Evolutionary conservation across 2,329 filamentous ascomycete species (phyloP), one percentile per base, ranked within the genome.

Genomic region (Penicillium glabrum): DNA sequence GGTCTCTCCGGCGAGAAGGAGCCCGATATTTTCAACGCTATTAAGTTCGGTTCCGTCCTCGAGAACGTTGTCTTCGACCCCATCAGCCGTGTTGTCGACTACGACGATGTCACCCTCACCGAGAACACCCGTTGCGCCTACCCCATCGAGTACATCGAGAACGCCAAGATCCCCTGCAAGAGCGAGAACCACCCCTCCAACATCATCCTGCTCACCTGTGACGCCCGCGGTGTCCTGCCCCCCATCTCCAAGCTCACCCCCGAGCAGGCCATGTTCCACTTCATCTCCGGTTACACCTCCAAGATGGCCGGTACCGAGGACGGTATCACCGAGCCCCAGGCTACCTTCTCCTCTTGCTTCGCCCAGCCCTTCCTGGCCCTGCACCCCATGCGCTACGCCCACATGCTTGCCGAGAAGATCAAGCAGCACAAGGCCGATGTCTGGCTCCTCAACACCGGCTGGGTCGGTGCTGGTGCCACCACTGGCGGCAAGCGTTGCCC

Each of bases 291-390:
- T 69, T 99, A 99, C 85, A 99, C 95, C 63, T 98, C 93, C 74
- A 99, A 99, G 88, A 99, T 99, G 95, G 95, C 95, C 64, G 95
- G 95, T 72, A 99, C 95, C 33, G 95, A 99, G 82, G 91, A 97
- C 65, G 95, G 95, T 72, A 87, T 99, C 64, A 96, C 90, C 10
- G 95, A 99, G 81, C 95, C 95, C 64, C 91, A 98, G 80, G 95
- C 95, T 24, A 99, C 95, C 71, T 99, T 99, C 87, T 98, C 93
- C 26, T 96, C 93, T 52, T 99, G 95, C 87, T 99, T 99, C 80
- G 95, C 95, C 55, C 95, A 99, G 82, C 95, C 95, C 61, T 99
- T 99, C 91, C 83, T 99, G 70, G 95, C 95, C 43, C 88, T 99
- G 57, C 95, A 99, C 85, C 95, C 95, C 70, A 99, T 99, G 95